phyloP scores from a whole-genome alignment of 805 yeast species.

The Maudiozyma pseudohumilis region DNA sequence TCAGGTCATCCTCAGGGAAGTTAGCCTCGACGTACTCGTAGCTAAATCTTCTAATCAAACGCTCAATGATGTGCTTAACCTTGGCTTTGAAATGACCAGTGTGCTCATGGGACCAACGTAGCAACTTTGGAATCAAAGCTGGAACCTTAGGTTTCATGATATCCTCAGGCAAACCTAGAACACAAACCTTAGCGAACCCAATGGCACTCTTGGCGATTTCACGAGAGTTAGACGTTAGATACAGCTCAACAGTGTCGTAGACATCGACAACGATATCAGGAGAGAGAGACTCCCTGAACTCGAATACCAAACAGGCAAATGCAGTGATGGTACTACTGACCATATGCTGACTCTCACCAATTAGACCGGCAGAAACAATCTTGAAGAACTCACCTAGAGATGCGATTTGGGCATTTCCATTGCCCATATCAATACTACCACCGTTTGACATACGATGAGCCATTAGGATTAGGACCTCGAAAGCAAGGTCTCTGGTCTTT shows the following conservation, averaged over 20 bases:
- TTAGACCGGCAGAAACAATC: slow-evolving; percentile 92
- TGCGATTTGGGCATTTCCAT: slow-evolving; percentile 32
- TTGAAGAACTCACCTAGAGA: slow-evolving; percentile 76
- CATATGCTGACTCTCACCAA: slow-evolving; percentile 91
- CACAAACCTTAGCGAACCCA: slow-evolving; percentile 88
- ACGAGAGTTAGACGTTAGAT: slow-evolving; percentile 79
- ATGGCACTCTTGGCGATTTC: slow-evolving; percentile 92
- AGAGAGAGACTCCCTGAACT: slow-evolving; percentile 62
- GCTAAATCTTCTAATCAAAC: slow-evolving; percentile 87
- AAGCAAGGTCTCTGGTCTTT: slow-evolving; percentile 76
- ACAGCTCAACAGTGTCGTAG: slow-evolving; percentile 77
- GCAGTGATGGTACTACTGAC: slow-evolving; percentile 94
- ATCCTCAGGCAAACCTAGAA: slow-evolving; percentile 72
- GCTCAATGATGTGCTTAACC: slow-evolving; percentile 86
- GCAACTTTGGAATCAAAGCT: slow-evolving; percentile 56
- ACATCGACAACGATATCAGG: slow-evolving; percentile 58
- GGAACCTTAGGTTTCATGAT: slow-evolving; percentile 56
- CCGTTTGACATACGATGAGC: slow-evolving; percentile 61
- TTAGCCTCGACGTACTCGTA: slow-evolving; percentile 67
- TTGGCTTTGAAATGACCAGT: slow-evolving; percentile 89
- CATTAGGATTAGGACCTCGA: slow-evolving; percentile 64
- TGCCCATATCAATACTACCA: slow-evolving; percentile 54
- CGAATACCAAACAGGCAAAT: slow-evolving; percentile 74
- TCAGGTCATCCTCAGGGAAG: slow-evolving; percentile 86
- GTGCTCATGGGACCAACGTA: slow-evolving; percentile 94